Base-by-base conservation (phyloP, 1,284 basidiomycete genomes). In the Ustilago vetiveriae region DNA sequence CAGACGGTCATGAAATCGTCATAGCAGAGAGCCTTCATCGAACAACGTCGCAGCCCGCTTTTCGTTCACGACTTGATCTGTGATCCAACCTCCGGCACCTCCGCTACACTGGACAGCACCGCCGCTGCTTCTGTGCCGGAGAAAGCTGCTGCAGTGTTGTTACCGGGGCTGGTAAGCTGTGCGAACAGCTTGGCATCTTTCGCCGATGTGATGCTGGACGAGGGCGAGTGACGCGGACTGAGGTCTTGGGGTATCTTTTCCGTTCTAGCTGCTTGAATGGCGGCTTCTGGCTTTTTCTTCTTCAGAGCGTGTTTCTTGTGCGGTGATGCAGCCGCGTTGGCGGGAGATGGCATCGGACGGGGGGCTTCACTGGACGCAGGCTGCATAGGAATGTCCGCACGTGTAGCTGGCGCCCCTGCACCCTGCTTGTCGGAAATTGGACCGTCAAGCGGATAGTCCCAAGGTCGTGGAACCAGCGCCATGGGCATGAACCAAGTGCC, bases 401-500 rank as follows among this genome's bases (percentile, higher is more conserved):
- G 30, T 27, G 47, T 33, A 6, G 49, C 16, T 22, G 23, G 33
- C 19, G n/a, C 44, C 13, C 51, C 45, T 7, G 42, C n/a, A 3
- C 22, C 26, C 3, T 48, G 44, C 23, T 47, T 46, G 6, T 38
- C 32, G 1, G 43, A 17, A 4, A 22, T 3, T 6, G 52, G 56
- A 1, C 60, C 60, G 26, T 65, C 67, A 1, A 66, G 53, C 10
- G 60, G 53, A 43, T 74, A 74, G 43, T 74, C 72, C 72, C 65
- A 72, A 2, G 69, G 57, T 4, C 72, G 14, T 0, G 74, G 72
- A 24, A 76, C 58, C 8, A 72, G 52, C 10, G 71, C 74, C 23
- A 74, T 44, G 7, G 72, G 70, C 71, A 75, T 73, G 43, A 77
- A 68, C 74, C 71, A 75, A 4, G 75, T 75, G 3, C 67, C 75